Percentiles rank a stretch among this genome's conserved stretches.
These are phyloP conservation scores for Calonectria hawksworthii DNA, from an alignment of 2,329 filamentous ascomycete genomes.

Conservation along the genomic window DNA sequence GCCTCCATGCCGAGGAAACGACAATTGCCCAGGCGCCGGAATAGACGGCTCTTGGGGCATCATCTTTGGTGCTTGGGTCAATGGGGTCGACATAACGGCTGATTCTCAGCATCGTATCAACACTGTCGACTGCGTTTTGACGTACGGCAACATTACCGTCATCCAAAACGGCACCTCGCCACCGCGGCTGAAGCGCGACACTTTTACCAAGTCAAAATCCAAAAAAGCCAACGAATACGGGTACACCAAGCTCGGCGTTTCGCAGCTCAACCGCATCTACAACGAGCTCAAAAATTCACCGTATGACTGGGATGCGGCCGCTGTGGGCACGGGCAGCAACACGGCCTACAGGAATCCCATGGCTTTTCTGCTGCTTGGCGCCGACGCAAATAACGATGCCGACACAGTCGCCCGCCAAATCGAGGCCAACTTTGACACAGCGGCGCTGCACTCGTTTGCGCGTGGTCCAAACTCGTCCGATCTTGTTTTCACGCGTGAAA, in stretches of 20 bases:
- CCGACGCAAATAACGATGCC: slow-evolving; percentile 21
- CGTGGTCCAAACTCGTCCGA: slow-evolving; percentile 25
- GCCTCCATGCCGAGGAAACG: slow-evolving; percentile 6
- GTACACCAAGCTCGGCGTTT: not conserved
- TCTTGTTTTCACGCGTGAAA: not conserved
- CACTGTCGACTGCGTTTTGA: slow-evolving; percentile 22
- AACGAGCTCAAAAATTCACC: slow-evolving; percentile 20
- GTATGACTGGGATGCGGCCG: slow-evolving; percentile 3
- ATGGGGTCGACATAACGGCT: slow-evolving; percentile 1
- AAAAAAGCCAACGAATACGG: not conserved
- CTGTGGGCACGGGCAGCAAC: slow-evolving; percentile 14
- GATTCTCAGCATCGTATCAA: slow-evolving; percentile 17
- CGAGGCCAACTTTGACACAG: slow-evolving; percentile 31
- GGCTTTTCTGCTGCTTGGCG: slow-evolving; percentile 19
- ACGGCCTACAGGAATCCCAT: slow-evolving; percentile 13
- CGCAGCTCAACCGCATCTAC: slow-evolving; percentile 17
- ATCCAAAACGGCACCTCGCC: slow-evolving; percentile 24
- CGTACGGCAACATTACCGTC: slow-evolving; percentile 30
- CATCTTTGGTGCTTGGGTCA: slow-evolving; percentile 30
- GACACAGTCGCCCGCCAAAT: slow-evolving; percentile 27
- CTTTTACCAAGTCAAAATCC: slow-evolving; percentile 8
- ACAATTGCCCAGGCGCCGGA: not conserved
- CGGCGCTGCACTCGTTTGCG: slow-evolving; percentile 32
- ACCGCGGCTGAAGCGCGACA: slow-evolving; percentile 11
- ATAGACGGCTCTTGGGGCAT: slow-evolving; percentile 15